Evolutionary conservation across 352 stramenopile species (phyloP), one percentile per base, ranked within the genome.

Genomic region (Phytophthora rubi): DNA sequence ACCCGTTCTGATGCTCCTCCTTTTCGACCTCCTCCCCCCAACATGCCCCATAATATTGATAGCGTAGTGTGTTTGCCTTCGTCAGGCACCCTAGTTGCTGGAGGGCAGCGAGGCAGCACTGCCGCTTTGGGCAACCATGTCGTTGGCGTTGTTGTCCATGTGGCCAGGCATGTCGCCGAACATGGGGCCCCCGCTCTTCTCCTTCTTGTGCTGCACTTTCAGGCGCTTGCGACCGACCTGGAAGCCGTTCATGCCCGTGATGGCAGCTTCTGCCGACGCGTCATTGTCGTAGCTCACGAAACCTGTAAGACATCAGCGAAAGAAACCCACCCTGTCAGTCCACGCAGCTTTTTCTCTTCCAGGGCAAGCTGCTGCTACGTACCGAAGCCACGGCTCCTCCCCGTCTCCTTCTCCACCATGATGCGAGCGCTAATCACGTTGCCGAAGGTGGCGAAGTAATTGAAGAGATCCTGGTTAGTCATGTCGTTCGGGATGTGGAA

Each of bases 401-500:
- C 94, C 6, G 94, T 98, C 59, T 98, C 94, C 75, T 97, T 98
- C 87, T 99, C 96, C 55, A 98, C 94, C 94, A 99, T 98, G 65
- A 99, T 98, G 42, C 94, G 86, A 45, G 97, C 97, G 75, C 90
- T 98, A 70, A 99, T 91, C 59, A 99, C 85, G 78, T 98, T 98
- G 65, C 97, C 97, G 84, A 98, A 98, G 35, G 89, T 91, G 70
- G 78, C 84, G 83, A 99, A 99, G 80, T 98, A 93, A 73, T 98
- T 91, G 80, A 97, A 98, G 81, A 99, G 94, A 85, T 98, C 95
- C 76, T 95, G 81, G 82, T 99, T 99, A 75, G 94, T 98, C 81
- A 98, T 98, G 74, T 98, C 91, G 89, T 98, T 98, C 68, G 97
- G 97, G 84, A 99, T 98, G 81, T 99, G 95, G 88, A 99, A 99